Base-by-base conservation (phyloP, 2,329 filamentous ascomycete genomes). In the Xylariaceae sp. region DNA sequence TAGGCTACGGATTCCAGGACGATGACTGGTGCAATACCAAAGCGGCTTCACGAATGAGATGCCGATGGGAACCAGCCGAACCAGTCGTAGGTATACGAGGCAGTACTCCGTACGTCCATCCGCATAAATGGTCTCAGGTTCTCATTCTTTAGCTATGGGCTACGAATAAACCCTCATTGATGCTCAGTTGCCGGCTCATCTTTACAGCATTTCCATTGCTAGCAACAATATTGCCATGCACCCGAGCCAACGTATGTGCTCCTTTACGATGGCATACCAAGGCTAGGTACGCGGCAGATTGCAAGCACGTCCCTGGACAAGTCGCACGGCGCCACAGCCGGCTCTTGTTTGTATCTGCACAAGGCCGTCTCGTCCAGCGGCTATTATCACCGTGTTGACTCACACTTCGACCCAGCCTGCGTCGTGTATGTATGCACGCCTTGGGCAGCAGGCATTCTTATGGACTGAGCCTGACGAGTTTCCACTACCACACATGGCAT, bases 381-480 rank as follows among this genome's bases (percentile, higher is more conserved):
- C 23, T 64, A 53, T 60, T 64, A 53, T 60, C 54, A 60, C 62
- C 62, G 52, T 56, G 62, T 70, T 68, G 63, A 66, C 59, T 64
- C 62, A 64, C 60, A 66, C 65, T 63, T 64, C 55, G 61, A 67
- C 61, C 51, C 47, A 15, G 39, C 60, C 52, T 62, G 56, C 59
- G 59, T 67, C 57, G 63, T 62, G 55, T 63, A 45, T 53, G 56
- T 53, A 65, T 53, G 61, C 65, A 57, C 60, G 58, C 55, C 57
- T 56, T 59, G 34, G 44, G 55, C 34, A 58, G 49, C 54, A 51
- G 51, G n/a, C 13, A 45, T 55, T 55, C 61, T 63, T 56, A 63
- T 65, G 61, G 59, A 58, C 57, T 44, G 61, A 60, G 55, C 57
- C 59, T 39, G 56, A 56, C 51, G 10, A 50, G 53, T 56, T 60